Evolutionary conservation across 805 yeast species (phyloP).

Genomic region (Blastobotrys americana): DNA sequence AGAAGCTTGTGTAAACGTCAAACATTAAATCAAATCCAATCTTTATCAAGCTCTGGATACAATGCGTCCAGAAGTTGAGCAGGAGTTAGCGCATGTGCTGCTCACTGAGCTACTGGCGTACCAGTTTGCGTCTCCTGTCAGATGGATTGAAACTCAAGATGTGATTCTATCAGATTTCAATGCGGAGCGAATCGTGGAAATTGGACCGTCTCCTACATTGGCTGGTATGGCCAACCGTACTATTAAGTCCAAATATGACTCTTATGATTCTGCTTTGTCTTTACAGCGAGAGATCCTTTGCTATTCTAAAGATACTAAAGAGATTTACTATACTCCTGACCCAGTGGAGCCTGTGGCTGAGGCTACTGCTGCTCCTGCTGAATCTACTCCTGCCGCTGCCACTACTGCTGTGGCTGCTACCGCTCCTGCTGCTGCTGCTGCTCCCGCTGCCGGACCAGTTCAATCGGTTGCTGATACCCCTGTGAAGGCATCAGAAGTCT

Average conservation of each 20-base stretch:
- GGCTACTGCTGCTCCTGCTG: conserved; percentile 28
- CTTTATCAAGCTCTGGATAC: no score
- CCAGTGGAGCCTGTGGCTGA: conserved; percentile 32
- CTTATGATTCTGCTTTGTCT: conserved; percentile 94
- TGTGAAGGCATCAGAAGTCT: conserved; percentile 69
- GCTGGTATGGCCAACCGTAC: conserved; percentile 99
- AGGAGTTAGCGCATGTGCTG: conserved; percentile 90
- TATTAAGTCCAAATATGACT: conserved; percentile 88
- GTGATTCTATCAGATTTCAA: conserved; percentile 89
- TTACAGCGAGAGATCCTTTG: conserved; percentile 90
- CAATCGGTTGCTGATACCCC: conserved; percentile 86
- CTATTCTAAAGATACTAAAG: conserved; percentile 92
- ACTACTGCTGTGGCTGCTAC: conserved; percentile 53
- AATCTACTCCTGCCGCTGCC: conserved; percentile 39
- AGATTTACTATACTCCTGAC: conserved; percentile 75
- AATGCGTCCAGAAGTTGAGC: conserved; percentile 94
- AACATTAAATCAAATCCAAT: no score
- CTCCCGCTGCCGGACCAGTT: conserved; percentile 69
- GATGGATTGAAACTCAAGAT: conserved; percentile 99
- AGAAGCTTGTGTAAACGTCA: no score
- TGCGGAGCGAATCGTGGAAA: conserved; percentile 95
- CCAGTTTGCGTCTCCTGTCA: conserved; percentile 98
- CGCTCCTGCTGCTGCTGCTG: conserved; percentile 52
- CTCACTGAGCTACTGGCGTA: conserved; percentile 94
- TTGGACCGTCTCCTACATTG: conserved; percentile 97